Percentiles rank a stretch among this genome's conserved stretches.
phyloP scores from a whole-genome alignment of 2,329 filamentous ascomycete genomes.

The Seiridium cupressi region DNA sequence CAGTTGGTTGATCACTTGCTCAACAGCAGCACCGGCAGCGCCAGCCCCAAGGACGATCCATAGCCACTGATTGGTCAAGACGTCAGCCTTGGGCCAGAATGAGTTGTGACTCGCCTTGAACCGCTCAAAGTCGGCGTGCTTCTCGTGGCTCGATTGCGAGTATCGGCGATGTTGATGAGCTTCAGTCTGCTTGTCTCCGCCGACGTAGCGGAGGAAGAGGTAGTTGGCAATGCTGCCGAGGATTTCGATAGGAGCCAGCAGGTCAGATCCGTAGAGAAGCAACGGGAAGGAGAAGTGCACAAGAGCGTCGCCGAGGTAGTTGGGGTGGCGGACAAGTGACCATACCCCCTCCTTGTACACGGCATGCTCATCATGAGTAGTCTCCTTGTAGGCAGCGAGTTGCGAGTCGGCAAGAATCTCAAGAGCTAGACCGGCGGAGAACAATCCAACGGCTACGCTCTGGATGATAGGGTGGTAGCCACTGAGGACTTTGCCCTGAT shows the following conservation, averaged over 20 bases:
- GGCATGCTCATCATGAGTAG: slow-evolving; percentile 30
- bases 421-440: slow-evolving; percentile 53
- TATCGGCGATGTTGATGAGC: slow-evolving; percentile 51
- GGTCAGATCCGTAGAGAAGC: slow-evolving; percentile 52
- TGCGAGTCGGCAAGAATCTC: slow-evolving; percentile 58
- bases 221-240: slow-evolving; percentile 59
- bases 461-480: slow-evolving; percentile 33
- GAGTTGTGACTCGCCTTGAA: slow-evolving; percentile 56
- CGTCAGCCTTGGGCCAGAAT: slow-evolving; percentile 53
- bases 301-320: slow-evolving; percentile 62
- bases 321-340: slow-evolving; percentile 61
- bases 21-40: slow-evolving; percentile 43
- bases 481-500: slow-evolving; percentile 27
- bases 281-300: slow-evolving; percentile 59
- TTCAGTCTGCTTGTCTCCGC: slow-evolving; percentile 56
- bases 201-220: slow-evolving; percentile 53
- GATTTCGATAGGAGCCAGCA: slow-evolving; percentile 52
- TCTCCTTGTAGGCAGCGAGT: slow-evolving; percentile 46
- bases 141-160: slow-evolving; percentile 44
- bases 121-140: slow-evolving; percentile 49
- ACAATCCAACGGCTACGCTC: slow-evolving; percentile 50
- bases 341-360: slow-evolving; percentile 57
- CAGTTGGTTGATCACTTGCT: slow-evolving; percentile 27
- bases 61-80: slow-evolving; percentile 54
- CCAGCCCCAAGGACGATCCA: slow-evolving; percentile 52